A percentile compares a stretch with the other conserved stretches of the same genome.
phyloP scores from a whole-genome alignment of 2,329 filamentous ascomycete species.

The Xylariomycetidae sp. region DNA sequence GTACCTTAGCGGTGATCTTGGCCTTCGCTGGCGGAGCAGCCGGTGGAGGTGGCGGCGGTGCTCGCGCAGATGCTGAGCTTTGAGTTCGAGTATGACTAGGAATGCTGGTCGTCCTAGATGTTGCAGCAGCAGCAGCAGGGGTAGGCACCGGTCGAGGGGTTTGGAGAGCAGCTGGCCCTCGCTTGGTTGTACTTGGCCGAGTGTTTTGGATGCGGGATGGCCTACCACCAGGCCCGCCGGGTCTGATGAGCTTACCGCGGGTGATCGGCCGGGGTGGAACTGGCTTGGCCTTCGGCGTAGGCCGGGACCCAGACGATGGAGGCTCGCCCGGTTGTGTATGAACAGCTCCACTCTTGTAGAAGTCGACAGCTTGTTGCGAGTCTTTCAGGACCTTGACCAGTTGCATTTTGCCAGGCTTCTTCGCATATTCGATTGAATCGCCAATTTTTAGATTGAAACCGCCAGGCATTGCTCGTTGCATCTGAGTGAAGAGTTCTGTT shows the following conservation, averaged over 20 bases:
- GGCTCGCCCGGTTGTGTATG: constrained; percentile 84
- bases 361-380: constrained; percentile 68
- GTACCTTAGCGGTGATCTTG: constrained; percentile 79
- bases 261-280: constrained; percentile 87
- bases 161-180: constrained; percentile 20
- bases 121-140: constrained; percentile 28
- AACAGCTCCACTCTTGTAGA: constrained; percentile 90
- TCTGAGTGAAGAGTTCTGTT: constrained; percentile 93
- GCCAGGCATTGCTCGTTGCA: constrained; percentile 74
- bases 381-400: constrained; percentile 89
- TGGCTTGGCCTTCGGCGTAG: constrained; percentile 82
- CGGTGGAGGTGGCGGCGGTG: constrained; percentile 56
- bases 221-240: constrained; percentile 77
- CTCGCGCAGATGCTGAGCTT: constrained; percentile 42
- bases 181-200: constrained; percentile 32
- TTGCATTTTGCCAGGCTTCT: constrained; percentile 92
- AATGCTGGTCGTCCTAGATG: constrained; percentile 32
- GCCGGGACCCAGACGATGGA: constrained; percentile 73
- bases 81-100: constrained; percentile 52
- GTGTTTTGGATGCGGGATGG: constrained; percentile 64
- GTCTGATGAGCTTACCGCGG: constrained; percentile 85
- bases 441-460: constrained; percentile 77
- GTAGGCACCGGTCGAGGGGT: constrained; percentile 31
- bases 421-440: constrained; percentile 90
- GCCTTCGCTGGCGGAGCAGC: constrained; percentile 60